These are phyloP conservation scores for Sphaceloma murrayae DNA, from an alignment of 2,329 filamentous ascomycete species.

Conservation along the genomic window DNA sequence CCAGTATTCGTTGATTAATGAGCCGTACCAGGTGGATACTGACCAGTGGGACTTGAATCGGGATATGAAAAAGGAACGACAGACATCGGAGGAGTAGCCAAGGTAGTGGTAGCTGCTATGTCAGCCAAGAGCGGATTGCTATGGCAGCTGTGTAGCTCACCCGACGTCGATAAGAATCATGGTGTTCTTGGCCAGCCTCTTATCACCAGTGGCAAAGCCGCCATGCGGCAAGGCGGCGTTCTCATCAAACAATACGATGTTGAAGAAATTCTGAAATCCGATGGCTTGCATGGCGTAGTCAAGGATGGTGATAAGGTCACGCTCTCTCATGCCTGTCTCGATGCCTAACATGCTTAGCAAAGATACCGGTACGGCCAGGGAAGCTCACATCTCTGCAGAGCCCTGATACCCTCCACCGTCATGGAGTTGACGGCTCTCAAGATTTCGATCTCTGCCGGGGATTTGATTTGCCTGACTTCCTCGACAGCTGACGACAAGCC, in stretches of 20 bases:
- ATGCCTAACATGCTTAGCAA: background rate
- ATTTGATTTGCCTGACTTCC: constrained; percentile 51
- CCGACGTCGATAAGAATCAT: constrained; percentile 56
- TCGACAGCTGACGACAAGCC: constrained; percentile 48
- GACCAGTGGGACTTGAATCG: constrained; percentile 2
- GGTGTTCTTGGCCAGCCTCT: constrained; percentile 44
- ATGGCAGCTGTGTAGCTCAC: constrained; percentile 15
- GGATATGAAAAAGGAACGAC: constrained; percentile 48
- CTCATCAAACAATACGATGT: constrained; percentile 54
- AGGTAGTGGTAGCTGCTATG: constrained; percentile 38
- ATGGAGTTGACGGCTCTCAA: constrained; percentile 54
- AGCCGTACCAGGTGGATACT: background rate
- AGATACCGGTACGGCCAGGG: background rate
- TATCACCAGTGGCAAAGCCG: constrained; percentile 42
- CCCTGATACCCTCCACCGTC: constrained; percentile 51
- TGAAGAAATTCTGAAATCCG: constrained; percentile 51
- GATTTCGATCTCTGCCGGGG: constrained; percentile 46
- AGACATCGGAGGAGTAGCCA: constrained; percentile 56
- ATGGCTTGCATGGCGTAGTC: constrained; percentile 46
- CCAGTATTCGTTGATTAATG: no score
- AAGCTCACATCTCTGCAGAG: constrained; percentile 45
- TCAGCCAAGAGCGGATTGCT: constrained; percentile 24
- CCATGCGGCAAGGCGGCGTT: constrained; percentile 47
- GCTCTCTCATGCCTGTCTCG: constrained; percentile 47
- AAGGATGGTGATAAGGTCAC: constrained; percentile 47